Evolutionary conservation across 2,329 filamentous ascomycete genomes (phyloP).

Genomic region (Paecilomyces dactylethromorphus): DNA sequence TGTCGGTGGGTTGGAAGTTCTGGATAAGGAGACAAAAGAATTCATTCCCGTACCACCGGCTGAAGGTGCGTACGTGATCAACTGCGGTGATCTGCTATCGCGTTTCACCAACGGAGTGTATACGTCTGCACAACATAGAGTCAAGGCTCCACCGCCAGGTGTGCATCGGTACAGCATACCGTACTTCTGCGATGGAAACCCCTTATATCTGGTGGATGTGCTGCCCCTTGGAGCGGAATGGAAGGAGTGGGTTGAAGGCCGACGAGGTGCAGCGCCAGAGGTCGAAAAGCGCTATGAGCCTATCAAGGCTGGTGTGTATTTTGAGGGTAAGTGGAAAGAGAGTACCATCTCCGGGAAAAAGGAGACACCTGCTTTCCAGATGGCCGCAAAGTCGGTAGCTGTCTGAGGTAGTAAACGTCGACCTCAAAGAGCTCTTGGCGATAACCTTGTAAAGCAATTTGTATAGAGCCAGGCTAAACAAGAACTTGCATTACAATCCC

Average conservation of each 20-base stretch:
- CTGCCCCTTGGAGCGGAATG: not conserved
- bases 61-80: not conserved
- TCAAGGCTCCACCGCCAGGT: slow-evolving; percentile 22
- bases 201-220: slow-evolving; percentile 27
- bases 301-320: slow-evolving; percentile 16
- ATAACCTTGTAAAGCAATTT: not conserved
- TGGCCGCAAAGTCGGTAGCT: not conserved
- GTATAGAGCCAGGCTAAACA: not conserved
- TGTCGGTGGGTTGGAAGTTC: slow-evolving; percentile 46
- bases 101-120: not conserved
- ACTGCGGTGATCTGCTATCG: not conserved
- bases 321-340: slow-evolving; percentile 15
- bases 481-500: slow-evolving; percentile 17
- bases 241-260: not conserved
- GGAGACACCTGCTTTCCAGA: not conserved
- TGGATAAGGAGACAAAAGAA: slow-evolving; percentile 32
- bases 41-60: slow-evolving; percentile 24
- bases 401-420: not conserved
- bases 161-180: slow-evolving; percentile 49
- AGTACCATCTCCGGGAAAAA: slow-evolving; percentile 1
- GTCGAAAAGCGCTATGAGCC: slow-evolving; percentile 10
- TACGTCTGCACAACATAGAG: slow-evolving; percentile 32
- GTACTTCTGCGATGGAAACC: slow-evolving; percentile 51
- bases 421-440: not conserved
- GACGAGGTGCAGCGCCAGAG: not conserved